Evolutionary conservation across 805 yeast genomes (phyloP).

Genomic region (Isabelozyma pseudorhagii): DNA sequence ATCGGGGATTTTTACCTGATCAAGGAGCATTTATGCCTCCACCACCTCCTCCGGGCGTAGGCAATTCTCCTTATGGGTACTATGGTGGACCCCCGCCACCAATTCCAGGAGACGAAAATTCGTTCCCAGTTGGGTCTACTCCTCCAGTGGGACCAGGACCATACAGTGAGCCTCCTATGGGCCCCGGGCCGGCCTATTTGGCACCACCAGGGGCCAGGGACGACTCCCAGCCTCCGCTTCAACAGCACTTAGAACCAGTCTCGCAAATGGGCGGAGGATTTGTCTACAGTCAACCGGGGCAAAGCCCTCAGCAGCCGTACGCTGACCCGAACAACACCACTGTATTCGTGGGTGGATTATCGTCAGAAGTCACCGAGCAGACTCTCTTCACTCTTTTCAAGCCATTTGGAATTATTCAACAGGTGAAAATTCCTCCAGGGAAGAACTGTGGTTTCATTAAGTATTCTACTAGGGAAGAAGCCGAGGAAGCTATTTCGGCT

Average conservation of each 20-base stretch:
- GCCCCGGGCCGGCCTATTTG: not conserved
- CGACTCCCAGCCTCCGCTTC: not conserved
- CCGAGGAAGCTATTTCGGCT: conserved; percentile 78
- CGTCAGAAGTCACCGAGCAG: conserved; percentile 60
- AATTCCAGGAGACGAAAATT: not conserved
- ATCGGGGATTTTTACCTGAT: not conserved
- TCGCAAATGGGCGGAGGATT: not conserved
- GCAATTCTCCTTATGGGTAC: conserved; percentile 3
- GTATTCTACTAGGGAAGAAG: conserved; percentile 70
- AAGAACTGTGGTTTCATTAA: conserved; percentile 90
- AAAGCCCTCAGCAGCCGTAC: conserved; percentile 21
- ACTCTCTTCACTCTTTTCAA: conserved; percentile 60
- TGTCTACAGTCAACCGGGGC: not conserved
- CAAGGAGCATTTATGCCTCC: conserved; percentile 13
- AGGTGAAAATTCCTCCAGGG: conserved; percentile 74
- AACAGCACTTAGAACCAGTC: not conserved
- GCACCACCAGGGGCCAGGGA: conserved; percentile 7
- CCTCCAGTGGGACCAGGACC: not conserved
- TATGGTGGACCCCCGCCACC: conserved; percentile 5
- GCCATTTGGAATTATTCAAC: conserved; percentile 69
- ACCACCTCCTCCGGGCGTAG: conserved; percentile 8
- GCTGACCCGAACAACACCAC: conserved; percentile 68
- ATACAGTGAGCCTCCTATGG: not conserved
- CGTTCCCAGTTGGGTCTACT: not conserved
- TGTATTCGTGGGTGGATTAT: conserved; percentile 74